These are phyloP conservation scores for Triglochin maritima DNA, from an alignment of 106 monocot species.

Conservation along the genomic window DNA sequence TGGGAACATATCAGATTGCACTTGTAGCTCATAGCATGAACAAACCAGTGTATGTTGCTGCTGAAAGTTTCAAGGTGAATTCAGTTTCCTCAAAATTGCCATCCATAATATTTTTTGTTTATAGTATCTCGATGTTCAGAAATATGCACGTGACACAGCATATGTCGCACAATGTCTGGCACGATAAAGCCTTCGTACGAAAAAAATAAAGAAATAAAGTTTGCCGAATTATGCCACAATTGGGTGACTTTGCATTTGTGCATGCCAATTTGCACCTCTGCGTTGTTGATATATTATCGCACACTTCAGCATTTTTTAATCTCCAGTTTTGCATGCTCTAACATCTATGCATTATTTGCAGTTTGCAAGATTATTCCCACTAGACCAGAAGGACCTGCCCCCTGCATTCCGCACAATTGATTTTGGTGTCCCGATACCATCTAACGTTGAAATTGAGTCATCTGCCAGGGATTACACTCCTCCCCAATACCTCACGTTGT, in stretches of 20 bases:
- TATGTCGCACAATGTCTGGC: neutral
- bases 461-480: constrained; percentile 95
- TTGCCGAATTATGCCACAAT: too few species aligned
- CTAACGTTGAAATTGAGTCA: constrained; percentile 77
- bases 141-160: neutral
- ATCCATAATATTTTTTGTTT: neutral
- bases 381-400: constrained; percentile 85
- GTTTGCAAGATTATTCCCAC: constrained; percentile 83
- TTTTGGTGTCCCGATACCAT: constrained; percentile 68
- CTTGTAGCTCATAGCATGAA: constrained; percentile 91
- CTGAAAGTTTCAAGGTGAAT: constrained; percentile 92
- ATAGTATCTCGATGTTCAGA: neutral
- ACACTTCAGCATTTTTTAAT: too few species aligned
- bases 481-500: constrained; percentile 81
- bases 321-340: neutral
- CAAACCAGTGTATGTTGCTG: constrained; percentile 96
- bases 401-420: constrained; percentile 72
- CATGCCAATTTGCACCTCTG: too few species aligned
- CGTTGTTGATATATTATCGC: too few species aligned
- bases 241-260: too few species aligned
- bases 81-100: neutral
- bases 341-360: constrained; percentile 17
- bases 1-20: constrained; percentile 95
- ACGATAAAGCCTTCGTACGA: too few species aligned
- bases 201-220: too few species aligned